These are phyloP conservation scores for Alternaria solani DNA, from an alignment of 2,329 filamentous ascomycete species.

Conservation along the genomic window DNA sequence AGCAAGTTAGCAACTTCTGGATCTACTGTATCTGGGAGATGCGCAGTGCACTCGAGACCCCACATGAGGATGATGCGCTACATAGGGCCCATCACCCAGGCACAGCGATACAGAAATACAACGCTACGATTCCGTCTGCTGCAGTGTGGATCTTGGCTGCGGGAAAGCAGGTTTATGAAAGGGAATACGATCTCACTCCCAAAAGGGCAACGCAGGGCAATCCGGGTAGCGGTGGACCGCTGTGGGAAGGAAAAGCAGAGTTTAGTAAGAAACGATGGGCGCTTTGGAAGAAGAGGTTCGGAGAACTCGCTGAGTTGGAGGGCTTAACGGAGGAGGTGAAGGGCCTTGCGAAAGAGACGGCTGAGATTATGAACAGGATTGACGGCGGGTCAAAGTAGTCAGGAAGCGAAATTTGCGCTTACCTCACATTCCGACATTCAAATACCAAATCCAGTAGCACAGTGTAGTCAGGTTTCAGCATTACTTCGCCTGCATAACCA, in stretches of 20 bases:
- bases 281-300: conserved; percentile 9
- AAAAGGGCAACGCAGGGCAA: neutral
- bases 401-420: neutral
- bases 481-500: neutral
- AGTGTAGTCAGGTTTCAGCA: neutral
- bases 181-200: conserved; percentile 3
- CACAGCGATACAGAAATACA: conserved; percentile 4
- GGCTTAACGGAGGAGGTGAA: conserved; percentile 1
- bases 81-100: neutral
- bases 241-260: conserved; percentile 2
- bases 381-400: neutral
- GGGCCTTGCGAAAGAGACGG: neutral
- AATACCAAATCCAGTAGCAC: neutral
- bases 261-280: conserved; percentile 5
- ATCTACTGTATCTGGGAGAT: conserved; percentile 7
- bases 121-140: neutral
- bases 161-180: conserved; percentile 1
- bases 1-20: neutral
- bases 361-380: neutral
- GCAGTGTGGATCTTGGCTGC: conserved; percentile 5
- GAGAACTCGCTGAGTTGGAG: neutral
- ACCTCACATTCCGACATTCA: neutral
- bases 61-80: neutral
- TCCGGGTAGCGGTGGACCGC: neutral
- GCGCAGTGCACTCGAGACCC: conserved; percentile 4